Evolutionary conservation across 768 basidiomycete genomes (phyloP), one percentile per base, ranked within the genome.

Genomic region (Termitomyces sp.): DNA sequence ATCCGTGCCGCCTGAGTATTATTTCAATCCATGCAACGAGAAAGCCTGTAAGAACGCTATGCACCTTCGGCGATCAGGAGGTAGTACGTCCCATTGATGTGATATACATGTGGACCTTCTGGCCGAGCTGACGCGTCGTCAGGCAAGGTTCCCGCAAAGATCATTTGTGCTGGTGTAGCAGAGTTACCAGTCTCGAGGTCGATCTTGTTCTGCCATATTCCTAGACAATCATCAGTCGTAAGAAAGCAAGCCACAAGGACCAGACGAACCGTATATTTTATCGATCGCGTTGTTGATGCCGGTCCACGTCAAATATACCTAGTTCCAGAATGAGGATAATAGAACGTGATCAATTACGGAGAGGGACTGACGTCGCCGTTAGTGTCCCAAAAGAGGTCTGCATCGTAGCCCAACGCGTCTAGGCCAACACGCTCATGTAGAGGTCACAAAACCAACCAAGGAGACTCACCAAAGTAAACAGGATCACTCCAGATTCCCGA

Each of bases 191-290:
- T 76, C 6, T 54, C 26, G 22, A 76, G 60, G 63, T 75, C 72
- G 43, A 77, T 70, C 59, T 76, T 75, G 58, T 68, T 72, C 53
- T 77, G 76, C 58, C 69, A 76, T 20, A 77, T 77, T n/a, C 73
- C 74, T 75, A 16, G 9, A 46, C 12, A 20, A 24, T 51, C 6
- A 32, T 50, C 6, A 33, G 12, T 26, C 26, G n/a, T 8, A 26
- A 44, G 34, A 27, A 61, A 18, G 24, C 27, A n/a, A 43, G 27
- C 6, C n/a, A 32, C 36, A 46, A n/a, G 16, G 33, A 43, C 10
- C n/a, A 20, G 34, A 53, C 68, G 8, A 37, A 73, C 72, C 69
- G 54, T 76, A 77, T n/a, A 75, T 75, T 59, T 77, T 77, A 30
- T 75, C 74, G 5, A 71, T 56, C n/a, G 68, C 66, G 55, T 77